These are phyloP conservation scores for Colletotrichum salicis DNA, from an alignment of 2,329 filamentous ascomycete genomes.

Conservation along the genomic window DNA sequence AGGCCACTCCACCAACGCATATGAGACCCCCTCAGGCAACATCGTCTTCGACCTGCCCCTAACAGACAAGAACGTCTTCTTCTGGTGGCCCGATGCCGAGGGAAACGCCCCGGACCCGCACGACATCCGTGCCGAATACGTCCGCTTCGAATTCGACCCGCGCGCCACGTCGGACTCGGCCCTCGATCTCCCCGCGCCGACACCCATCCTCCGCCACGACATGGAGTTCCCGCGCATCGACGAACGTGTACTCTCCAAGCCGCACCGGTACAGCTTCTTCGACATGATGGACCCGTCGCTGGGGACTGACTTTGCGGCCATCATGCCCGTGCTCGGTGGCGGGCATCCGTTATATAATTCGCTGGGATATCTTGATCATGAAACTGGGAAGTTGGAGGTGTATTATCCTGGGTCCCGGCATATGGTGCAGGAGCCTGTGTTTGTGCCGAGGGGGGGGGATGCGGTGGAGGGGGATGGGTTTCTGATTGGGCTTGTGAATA, in stretches of 20 bases:
- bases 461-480: constrained; percentile 52
- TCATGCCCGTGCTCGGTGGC: constrained; percentile 36
- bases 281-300: constrained; percentile 29
- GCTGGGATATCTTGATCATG: constrained; percentile 44
- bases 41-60: constrained; percentile 48
- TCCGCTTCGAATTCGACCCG: constrained; percentile 31
- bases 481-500: constrained; percentile 45
- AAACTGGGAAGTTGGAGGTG: constrained; percentile 40
- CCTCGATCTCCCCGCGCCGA: constrained; percentile 21
- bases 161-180: background rate
- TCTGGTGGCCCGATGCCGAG: constrained; percentile 52
- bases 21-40: constrained; percentile 45
- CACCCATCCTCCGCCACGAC: constrained; percentile 19
- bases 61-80: constrained; percentile 53
- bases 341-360: constrained; percentile 45
- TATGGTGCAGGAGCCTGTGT: constrained; percentile 56
- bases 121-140: constrained; percentile 39
- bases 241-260: constrained; percentile 6
- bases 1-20: constrained; percentile 50
- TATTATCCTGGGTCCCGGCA: constrained; percentile 47
- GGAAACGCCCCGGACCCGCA: constrained; percentile 47
- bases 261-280: constrained; percentile 28
- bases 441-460: constrained; percentile 48
- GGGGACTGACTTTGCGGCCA: constrained; percentile 25
- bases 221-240: constrained; percentile 32